Percentiles rank a stretch among this genome's conserved stretches.
phyloP scores from a whole-genome alignment of 202 grass and related monocot genomes.

The Zizania palustris region DNA sequence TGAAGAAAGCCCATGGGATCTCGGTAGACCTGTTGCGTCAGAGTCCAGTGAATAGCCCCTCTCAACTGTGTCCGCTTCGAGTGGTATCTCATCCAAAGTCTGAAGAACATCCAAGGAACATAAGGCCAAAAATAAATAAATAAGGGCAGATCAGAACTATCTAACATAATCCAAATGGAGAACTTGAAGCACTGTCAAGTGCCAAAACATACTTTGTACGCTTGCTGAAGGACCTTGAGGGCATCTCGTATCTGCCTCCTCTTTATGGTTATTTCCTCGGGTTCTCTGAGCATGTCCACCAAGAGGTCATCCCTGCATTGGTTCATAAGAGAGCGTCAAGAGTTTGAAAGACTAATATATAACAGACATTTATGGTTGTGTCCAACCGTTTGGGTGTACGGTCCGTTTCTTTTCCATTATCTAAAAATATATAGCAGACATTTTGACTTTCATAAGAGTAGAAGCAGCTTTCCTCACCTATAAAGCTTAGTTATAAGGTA shows the following conservation, averaged over 20 bases:
- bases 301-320: constrained; percentile 71
- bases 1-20: constrained; percentile 55
- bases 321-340: constrained; percentile 19
- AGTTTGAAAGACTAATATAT: not conserved
- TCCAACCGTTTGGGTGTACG: too few relatives aligned
- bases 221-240: constrained; percentile 88
- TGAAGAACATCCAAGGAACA: constrained; percentile 39
- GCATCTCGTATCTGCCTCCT: constrained; percentile 81
- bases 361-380: not conserved
- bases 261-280: constrained; percentile 84
- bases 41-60: constrained; percentile 75
- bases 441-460: constrained; percentile 15
- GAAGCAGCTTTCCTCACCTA: constrained; percentile 50
- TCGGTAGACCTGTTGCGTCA: constrained; percentile 69
- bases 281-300: constrained; percentile 90
- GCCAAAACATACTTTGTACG: constrained; percentile 65
- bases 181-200: not conserved
- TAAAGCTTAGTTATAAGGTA: constrained; percentile 87
- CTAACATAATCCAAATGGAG: constrained; percentile 3
- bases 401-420: too few relatives aligned
- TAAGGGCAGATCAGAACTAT: not conserved
- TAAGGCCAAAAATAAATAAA: not conserved
- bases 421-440: not conserved
- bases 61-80: constrained; percentile 82
- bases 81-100: constrained; percentile 95